Evolutionary conservation across 2,329 filamentous ascomycete species (phyloP).

Genomic region (Phyllosticta citrichinensis): DNA sequence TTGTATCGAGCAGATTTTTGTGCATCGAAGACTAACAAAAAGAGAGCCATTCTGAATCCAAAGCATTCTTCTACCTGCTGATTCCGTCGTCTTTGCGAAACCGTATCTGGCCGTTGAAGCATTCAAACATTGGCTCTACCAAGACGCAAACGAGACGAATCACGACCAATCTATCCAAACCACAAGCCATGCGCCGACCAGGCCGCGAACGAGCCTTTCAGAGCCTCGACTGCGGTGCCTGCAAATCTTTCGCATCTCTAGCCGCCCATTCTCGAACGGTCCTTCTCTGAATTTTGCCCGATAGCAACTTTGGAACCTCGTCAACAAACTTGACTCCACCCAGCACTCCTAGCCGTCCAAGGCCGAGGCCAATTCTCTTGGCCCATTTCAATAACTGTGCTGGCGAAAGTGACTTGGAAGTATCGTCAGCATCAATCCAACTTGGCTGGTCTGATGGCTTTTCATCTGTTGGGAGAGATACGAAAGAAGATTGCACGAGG

Average conservation of each 20-base stretch:
- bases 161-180: too few relatives aligned
- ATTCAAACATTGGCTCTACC: too few relatives aligned
- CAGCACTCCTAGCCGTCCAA: conserved; percentile 37
- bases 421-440: conserved; percentile 44
- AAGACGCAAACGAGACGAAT: too few relatives aligned
- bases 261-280: conserved; percentile 23
- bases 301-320: conserved; percentile 24
- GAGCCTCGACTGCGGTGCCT: not conserved
- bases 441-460: conserved; percentile 36
- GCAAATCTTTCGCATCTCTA: conserved; percentile 15
- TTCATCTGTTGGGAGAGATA: conserved; percentile 25
- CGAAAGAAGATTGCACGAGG: conserved; percentile 33
- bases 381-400: conserved; percentile 41
- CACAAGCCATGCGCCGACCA: too few relatives aligned
- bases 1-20: too few relatives aligned
- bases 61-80: too few relatives aligned
- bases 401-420: conserved; percentile 36
- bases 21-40: too few relatives aligned
- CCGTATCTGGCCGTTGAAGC: too few relatives aligned
- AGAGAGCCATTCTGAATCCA: too few relatives aligned
- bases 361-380: conserved; percentile 40
- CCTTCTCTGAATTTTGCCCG: conserved; percentile 26
- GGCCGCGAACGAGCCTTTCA: not conserved
- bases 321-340: conserved; percentile 28
- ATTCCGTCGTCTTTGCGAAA: too few relatives aligned